Conservation (phyloP, 2,329 filamentous ascomycete genomes). For the Aspergillus brasiliensis region DNA sequence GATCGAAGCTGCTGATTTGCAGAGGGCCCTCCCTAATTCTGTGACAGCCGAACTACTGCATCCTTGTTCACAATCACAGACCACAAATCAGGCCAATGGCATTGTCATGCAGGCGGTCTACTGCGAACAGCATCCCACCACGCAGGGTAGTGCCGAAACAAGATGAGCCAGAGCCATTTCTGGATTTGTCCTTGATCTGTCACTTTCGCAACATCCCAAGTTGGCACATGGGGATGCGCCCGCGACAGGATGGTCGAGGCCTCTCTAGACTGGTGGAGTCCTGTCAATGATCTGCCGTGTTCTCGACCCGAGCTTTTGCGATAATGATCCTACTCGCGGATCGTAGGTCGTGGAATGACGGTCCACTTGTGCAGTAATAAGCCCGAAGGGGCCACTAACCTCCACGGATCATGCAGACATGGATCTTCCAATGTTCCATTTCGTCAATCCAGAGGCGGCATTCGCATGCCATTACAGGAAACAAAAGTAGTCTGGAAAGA, state of each 20-base stretch:
- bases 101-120: constrained; percentile 6
- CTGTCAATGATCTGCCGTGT: background rate
- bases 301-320: background rate
- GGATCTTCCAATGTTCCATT: background rate
- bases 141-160: background rate
- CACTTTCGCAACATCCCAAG: background rate
- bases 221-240: background rate
- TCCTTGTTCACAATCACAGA: constrained; percentile 1
- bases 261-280: background rate
- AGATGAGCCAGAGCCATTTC: constrained; percentile 3
- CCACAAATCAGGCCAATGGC: background rate
- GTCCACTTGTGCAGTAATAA: background rate
- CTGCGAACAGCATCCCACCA: constrained; percentile 1
- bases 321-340: background rate
- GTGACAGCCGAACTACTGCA: constrained; percentile 7
- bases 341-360: background rate
- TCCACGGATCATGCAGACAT: background rate
- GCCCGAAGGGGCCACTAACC: background rate
- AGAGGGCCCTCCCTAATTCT: background rate
- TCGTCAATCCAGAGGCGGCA: background rate
- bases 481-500: background rate
- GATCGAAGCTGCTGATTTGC: background rate
- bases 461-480: background rate
- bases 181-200: background rate
- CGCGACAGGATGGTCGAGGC: background rate